These are phyloP conservation scores for Xylaria sp. DNA, from an alignment of 2,329 filamentous ascomycete genomes.

Conservation along the genomic window DNA sequence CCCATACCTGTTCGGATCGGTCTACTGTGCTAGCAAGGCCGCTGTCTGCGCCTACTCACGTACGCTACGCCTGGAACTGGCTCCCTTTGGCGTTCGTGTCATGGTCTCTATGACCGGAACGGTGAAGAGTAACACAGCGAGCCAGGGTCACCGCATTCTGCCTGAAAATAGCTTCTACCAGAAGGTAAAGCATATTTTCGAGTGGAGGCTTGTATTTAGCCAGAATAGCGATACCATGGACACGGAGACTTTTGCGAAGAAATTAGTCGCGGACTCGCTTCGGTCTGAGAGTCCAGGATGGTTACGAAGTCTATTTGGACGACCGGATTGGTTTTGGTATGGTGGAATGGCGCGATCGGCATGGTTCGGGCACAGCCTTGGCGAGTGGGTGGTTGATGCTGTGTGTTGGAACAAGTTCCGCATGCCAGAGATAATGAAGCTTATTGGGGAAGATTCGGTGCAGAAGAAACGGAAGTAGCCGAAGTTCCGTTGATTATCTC, in stretches of 20 bases:
- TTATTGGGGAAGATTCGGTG: slow-evolving; percentile 43
- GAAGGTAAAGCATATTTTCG: slow-evolving; percentile 58
- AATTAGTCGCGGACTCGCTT: slow-evolving; percentile 57
- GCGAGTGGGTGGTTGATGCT: slow-evolving; percentile 54
- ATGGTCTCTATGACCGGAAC: slow-evolving; percentile 67
- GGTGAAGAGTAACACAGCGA: slow-evolving; percentile 62
- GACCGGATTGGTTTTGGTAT: slow-evolving; percentile 57
- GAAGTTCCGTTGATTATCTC: neutral
- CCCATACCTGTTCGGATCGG: slow-evolving; percentile 63
- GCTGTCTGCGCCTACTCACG: slow-evolving; percentile 65
- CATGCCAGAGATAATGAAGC: slow-evolving; percentile 48
- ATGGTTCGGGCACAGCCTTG: slow-evolving; percentile 49
- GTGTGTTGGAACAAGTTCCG: slow-evolving; percentile 51
- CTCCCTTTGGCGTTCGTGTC: slow-evolving; percentile 65
- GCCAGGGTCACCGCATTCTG: slow-evolving; percentile 54
- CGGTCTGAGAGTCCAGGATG: slow-evolving; percentile 49
- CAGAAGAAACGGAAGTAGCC: slow-evolving; percentile 42
- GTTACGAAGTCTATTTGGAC: slow-evolving; percentile 52
- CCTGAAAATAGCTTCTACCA: slow-evolving; percentile 60
- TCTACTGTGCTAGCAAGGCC: slow-evolving; percentile 66
- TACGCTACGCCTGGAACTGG: slow-evolving; percentile 63
- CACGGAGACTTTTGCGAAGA: slow-evolving; percentile 56
- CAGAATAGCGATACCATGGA: slow-evolving; percentile 59
- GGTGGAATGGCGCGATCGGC: slow-evolving; percentile 49
- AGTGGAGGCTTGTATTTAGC: slow-evolving; percentile 58